A percentile compares a stretch with the other conserved stretches of the same genome.
These are phyloP conservation scores for Neurospora crassa DNA, from an alignment of 2,329 filamentous ascomycete species.

Conservation along the genomic window DNA sequence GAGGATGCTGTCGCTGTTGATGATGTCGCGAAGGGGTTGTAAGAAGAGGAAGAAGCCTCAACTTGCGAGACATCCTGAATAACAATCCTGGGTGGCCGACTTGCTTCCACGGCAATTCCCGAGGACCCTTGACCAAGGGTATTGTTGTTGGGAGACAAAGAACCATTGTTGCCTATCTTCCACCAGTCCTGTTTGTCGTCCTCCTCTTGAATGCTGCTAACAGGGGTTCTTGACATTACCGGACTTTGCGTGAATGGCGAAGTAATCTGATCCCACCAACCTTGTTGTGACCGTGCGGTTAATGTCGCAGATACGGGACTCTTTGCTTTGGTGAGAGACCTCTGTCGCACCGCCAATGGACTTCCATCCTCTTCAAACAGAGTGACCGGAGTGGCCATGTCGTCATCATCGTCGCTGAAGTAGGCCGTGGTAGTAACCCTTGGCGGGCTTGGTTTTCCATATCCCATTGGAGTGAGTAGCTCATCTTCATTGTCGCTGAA, in stretches of 20 bases:
- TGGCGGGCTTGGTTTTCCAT: neutral
- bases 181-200: conserved; percentile 29
- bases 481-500: conserved; percentile 39
- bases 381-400: conserved; percentile 48
- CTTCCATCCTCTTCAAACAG: conserved; percentile 61
- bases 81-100: neutral
- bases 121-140: conserved; percentile 2
- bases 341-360: conserved; percentile 28
- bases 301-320: conserved; percentile 27
- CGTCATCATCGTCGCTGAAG: conserved; percentile 40
- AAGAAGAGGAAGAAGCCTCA: conserved; percentile 2
- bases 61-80: neutral
- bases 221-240: conserved; percentile 33
- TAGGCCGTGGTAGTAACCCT: conserved; percentile 10
- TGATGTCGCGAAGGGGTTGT: neutral
- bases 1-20: neutral
- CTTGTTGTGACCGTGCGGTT: conserved; percentile 47
- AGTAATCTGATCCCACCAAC: conserved; percentile 72
- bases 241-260: conserved; percentile 51
- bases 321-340: conserved; percentile 30
- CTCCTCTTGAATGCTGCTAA: conserved; percentile 20
- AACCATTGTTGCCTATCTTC: conserved; percentile 15
- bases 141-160: neutral
- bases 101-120: neutral
- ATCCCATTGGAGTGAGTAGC: neutral